phyloP scores from a whole-genome alignment of 495 filamentous ascomycete species.

The Penicillium canescens region DNA sequence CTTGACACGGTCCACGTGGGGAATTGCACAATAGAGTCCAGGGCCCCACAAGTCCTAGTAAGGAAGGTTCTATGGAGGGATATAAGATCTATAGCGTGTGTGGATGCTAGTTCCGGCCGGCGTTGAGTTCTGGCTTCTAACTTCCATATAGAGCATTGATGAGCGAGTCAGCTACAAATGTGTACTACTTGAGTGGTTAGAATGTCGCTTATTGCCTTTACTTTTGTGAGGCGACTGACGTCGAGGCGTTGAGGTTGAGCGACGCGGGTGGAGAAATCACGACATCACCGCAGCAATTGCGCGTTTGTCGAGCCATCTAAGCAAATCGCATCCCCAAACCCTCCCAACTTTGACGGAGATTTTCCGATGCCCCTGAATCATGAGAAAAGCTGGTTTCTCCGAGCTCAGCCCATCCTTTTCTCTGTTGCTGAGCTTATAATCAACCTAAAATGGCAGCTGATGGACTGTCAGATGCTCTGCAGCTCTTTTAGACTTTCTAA shows the following conservation, averaged over 20 bases:
- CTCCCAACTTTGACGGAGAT: not conserved
- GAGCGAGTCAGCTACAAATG: not conserved
- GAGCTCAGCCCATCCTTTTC: not conserved
- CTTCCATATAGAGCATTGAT: too few species aligned
- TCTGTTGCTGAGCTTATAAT: not conserved
- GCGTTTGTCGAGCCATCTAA: constrained; percentile 1
- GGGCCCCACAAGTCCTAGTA: not conserved
- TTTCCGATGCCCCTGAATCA: not conserved
- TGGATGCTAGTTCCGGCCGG: not conserved
- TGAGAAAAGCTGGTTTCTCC: not conserved
- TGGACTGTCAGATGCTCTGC: too few species aligned
- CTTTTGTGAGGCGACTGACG: not conserved
- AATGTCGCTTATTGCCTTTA: not conserved
- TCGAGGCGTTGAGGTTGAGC: not conserved
- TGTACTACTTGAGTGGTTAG: not conserved
- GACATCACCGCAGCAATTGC: constrained; percentile 12
- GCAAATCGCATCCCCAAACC: not conserved
- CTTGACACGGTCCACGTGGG: not conserved
- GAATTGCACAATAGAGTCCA: constrained; percentile 1
- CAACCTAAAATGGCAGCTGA: not conserved
- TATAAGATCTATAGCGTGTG: not conserved
- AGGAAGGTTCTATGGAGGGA: constrained; percentile 1
- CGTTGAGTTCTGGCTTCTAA: too few species aligned
- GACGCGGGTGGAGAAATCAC: constrained; percentile 4
- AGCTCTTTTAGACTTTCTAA: too few species aligned